Evolutionary conservation across 768 basidiomycete genomes (phyloP).

Genomic region (Trametes punicea): DNA sequence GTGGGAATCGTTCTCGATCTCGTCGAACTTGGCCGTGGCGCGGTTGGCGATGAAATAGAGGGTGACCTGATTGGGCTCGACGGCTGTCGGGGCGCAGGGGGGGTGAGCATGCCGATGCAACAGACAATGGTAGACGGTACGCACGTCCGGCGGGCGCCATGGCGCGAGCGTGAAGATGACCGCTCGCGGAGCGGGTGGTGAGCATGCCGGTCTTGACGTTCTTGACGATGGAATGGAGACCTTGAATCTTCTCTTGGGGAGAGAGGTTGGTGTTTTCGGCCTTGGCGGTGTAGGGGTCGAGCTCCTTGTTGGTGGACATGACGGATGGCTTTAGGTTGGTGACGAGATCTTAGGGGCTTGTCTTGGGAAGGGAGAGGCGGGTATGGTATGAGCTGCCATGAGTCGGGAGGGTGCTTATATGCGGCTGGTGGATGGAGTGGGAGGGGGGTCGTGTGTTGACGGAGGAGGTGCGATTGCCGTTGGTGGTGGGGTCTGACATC

Average conservation of each 20-base stretch:
- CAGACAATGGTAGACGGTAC: no score
- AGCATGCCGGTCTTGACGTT: constrained; percentile 70
- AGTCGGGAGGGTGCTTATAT: no score
- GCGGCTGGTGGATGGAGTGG: background rate
- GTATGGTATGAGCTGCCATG: no score
- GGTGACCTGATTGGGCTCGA: constrained; percentile 44
- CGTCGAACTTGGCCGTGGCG: constrained; percentile 68
- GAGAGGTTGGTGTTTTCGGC: constrained; percentile 57
- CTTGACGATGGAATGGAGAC: constrained; percentile 66
- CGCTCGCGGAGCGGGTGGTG: constrained; percentile 65
- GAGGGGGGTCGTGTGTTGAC: background rate
- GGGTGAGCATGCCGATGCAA: no score
- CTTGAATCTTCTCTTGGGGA: constrained; percentile 64
- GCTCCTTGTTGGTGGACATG: constrained; percentile 35
- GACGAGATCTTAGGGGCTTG: background rate
- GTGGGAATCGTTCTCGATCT: constrained; percentile 69
- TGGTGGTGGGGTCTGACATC: constrained; percentile 13
- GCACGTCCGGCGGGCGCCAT: constrained; percentile 73
- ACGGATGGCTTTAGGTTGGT: background rate
- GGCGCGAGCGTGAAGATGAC: constrained; percentile 72
- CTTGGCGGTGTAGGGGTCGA: constrained; percentile 73
- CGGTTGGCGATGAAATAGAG: constrained; percentile 76
- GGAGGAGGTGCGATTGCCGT: constrained; percentile 1
- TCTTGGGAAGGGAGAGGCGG: no score
- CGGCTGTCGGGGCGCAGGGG: constrained; percentile 33